Percentiles rank a stretch among this genome's conserved stretches.
phyloP scores from a whole-genome alignment of 2,329 filamentous ascomycete species.

The Colletotrichum euphorbiae region DNA sequence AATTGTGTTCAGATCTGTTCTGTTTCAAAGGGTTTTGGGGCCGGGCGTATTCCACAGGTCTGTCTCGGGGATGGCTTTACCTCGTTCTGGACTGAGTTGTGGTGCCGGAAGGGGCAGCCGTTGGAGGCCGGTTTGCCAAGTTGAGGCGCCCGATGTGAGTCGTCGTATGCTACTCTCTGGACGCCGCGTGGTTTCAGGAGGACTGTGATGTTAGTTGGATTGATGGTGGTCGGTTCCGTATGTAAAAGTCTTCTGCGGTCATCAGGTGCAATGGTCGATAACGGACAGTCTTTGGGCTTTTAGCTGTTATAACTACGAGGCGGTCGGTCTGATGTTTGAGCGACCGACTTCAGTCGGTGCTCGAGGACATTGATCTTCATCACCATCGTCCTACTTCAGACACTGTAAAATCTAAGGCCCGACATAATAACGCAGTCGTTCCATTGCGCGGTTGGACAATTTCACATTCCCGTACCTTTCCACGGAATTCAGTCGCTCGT shows the following conservation, averaged over 20 bases:
- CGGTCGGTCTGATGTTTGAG: too few species aligned
- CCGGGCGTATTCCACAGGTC: neutral
- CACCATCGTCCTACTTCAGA: too few species aligned
- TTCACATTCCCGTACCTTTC: too few species aligned
- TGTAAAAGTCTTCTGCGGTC: neutral
- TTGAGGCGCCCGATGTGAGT: neutral
- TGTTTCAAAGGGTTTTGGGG: neutral
- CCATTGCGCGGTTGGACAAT: too few species aligned
- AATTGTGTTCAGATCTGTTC: neutral
- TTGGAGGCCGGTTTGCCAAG: neutral
- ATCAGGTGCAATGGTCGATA: neutral
- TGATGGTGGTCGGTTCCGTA: neutral
- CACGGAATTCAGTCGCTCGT: too few species aligned
- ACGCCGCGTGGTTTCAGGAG: constrained; percentile 28
- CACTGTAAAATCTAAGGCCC: too few species aligned
- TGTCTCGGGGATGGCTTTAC: too few species aligned
- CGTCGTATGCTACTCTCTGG: neutral
- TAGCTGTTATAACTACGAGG: too few species aligned
- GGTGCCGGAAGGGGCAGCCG: neutral
- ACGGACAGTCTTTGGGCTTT: neutral
- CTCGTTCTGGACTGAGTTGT: neutral
- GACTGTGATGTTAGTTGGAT: neutral
- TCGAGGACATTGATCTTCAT: too few species aligned
- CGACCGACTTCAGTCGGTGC: too few species aligned
- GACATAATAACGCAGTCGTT: too few species aligned